Evolutionary conservation across 2,329 filamentous ascomycete genomes (phyloP), one percentile per base, ranked within the genome.

Genomic region (Talaromyces islandicus): DNA sequence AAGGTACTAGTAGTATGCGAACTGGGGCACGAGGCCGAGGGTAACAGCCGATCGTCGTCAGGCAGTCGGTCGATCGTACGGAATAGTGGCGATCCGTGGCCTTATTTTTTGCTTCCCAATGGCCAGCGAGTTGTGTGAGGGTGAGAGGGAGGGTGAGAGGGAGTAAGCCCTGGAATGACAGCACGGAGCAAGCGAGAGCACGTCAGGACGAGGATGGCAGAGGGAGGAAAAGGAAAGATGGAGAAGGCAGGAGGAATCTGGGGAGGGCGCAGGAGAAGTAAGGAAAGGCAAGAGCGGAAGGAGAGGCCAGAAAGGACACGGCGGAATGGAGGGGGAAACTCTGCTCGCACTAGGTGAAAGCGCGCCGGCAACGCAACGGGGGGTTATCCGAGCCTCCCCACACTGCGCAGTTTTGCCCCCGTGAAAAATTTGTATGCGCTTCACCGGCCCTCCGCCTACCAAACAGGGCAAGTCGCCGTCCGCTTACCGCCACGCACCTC

Each of bases 201-300:
- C 27, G 46, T 30, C 56, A 46, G 41, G 46, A 61, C 58, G 54
- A 51, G 60, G 48, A 30, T 21, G 29, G 12, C 11, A 35, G 32
- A 25, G 52, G 27, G 41, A 43, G 56, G 50, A 30, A 54, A 48
- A 17, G 19, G 41, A 30, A 19, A 60, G 57, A 60, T 46, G 53
- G 57, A 51, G 65, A 67, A 66, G n/a, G n/a, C n/a, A n/a, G n/a
- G n/a, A 67, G 69, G 69, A 60, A 56, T 60, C 59, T 60, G 59
- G 59, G 41, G 32, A 35, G 32, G 3, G 63, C 64, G n/a, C 66
- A 66, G 66, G 66, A 66, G 25, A 65, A 62, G 48, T 3, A 51
- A 29, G 56, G 57, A 32, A n/a, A 25, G 55, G 38, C 21, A 24
- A 43, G 19, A 38, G 29, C 46, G 35, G 25, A 32, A 57, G 27